Evolutionary conservation across 768 basidiomycete species (phyloP), one percentile per base, ranked within the genome.

Genomic region (Inosperma sp.): DNA sequence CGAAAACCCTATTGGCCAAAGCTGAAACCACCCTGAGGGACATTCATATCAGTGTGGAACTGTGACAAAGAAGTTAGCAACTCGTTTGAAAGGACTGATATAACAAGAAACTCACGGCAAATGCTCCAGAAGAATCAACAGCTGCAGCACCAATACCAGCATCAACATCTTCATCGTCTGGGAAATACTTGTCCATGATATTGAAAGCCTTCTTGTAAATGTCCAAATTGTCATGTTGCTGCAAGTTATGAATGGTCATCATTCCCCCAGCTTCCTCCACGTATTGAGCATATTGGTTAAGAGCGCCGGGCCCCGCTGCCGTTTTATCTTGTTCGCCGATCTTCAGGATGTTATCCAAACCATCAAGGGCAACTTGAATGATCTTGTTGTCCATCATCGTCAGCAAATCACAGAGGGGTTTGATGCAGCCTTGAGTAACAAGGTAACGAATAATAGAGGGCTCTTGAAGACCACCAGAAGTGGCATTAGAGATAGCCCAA

Each of bases 311-410:
- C 16, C 89, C 92, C 12, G 74, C 77, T 33, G 84, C 80, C 57
- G 84, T 77, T 72, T 87, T 97, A 71, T 99, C 96, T 63, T 86
- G 82, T 72, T 99, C 95, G 35, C 96, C 95, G 56, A 99, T 88
- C 72, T 96, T 97, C 59, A 99, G 75, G 61, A 98, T 93, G 70
- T 99, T 99, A 71, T 99, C 96, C 42, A 99, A 78, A 48, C 96
- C 96, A 65, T 99, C 96, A 39, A 99, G 82, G 16, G 95, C 95
- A 33, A 98, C 95, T 70, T 93, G 88, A 59, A 99, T 99, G 59
- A 98, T 96, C 77, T 99, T 99, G 81, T 98, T 98, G 73, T 99
- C 96, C 93, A 97, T 94, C 80, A 93, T 95, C 22, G 83, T 86
- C 52, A 99, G 78, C 45, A 99, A 75, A 62, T 99, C 96, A 66